Evolutionary conservation across 495 filamentous ascomycete genomes (phyloP), one percentile per base, ranked within the genome.

Genomic region (Penicillium arizonense): DNA sequence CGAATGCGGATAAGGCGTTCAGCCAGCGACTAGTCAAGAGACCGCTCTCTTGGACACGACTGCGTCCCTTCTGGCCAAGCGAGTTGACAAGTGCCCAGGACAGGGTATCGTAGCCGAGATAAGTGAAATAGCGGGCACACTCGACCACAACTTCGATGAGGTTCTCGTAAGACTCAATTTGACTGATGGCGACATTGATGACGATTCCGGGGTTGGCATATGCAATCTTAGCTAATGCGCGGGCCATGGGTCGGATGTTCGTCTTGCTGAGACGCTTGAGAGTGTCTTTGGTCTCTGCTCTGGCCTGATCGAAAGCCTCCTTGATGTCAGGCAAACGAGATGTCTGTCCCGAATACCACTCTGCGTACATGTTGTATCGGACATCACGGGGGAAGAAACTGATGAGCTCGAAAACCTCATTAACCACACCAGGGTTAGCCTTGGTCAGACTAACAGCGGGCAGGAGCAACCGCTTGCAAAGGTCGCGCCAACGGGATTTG

Each of bases 141-240:
- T 96, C 90, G 26, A 97, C 90, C 44, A 99, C 87, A 8, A 87
- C 87, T 51, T 96, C 90, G 51, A 93, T 92, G 32, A 97, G 79
- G 62, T 97, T 97, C 62, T 87, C 87, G 67, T 97, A 97, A 0
- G 85, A 81, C 69, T 97, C 91, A 40, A 96, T 91, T 61, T 96
- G 91, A 30, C 78, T 81, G 48, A 97, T 80, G 10, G 91, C 88
- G 37, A 92, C 84, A 58, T 83, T 84, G 73, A 96, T 95, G 23
- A 99, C 90, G 39, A 94, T 78, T n/a, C 91, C 91, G 3, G 95
- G 95, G 12, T 86, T 91, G 6, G 89, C 83, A 53, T 87, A 87
- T 7, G 92, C 88, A 9, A 90, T 86, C 71, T 96, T 96, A 3
- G 93, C 91, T 36, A 99, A 76, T 14, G 82, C 81, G 56, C 89